phyloP scores from a whole-genome alignment of 2,329 filamentous ascomycete genomes.

The Xylariaceae sp. region DNA sequence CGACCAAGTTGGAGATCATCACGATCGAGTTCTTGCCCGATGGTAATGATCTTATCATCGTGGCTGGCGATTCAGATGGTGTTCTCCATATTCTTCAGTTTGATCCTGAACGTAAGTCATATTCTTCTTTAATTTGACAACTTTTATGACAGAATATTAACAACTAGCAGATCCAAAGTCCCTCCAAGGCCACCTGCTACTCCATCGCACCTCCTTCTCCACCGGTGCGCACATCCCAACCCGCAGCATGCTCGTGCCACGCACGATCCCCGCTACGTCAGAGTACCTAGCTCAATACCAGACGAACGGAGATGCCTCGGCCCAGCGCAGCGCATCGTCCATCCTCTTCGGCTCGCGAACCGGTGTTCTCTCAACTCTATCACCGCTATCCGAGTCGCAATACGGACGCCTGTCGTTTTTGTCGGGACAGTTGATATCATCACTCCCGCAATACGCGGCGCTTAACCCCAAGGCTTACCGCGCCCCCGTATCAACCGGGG shows the following conservation, averaged over 20 bases:
- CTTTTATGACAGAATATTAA: conserved; percentile 18
- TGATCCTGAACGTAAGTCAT: conserved; percentile 77
- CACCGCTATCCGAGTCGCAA: conserved; percentile 68
- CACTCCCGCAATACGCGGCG: conserved; percentile 69
- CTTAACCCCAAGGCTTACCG: conserved; percentile 81
- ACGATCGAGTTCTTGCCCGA: conserved; percentile 85
- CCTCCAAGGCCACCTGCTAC: conserved; percentile 77
- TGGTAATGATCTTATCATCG: conserved; percentile 73
- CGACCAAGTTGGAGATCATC: conserved; percentile 70
- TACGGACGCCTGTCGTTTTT: conserved; percentile 82
- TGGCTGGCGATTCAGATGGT: conserved; percentile 77
- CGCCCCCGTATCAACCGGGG: conserved; percentile 45
- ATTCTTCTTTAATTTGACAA: background rate
- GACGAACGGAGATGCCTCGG: conserved; percentile 28
- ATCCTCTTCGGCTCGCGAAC: conserved; percentile 70
- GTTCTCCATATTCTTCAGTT: conserved; percentile 88
- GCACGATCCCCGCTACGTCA: conserved; percentile 46
- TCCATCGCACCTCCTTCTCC: conserved; percentile 84
- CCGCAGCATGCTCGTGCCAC: conserved; percentile 69
- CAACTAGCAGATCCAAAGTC: conserved; percentile 73
- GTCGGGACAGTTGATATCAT: conserved; percentile 70
- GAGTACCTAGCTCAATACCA: conserved; percentile 26
- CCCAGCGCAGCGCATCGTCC: conserved; percentile 35
- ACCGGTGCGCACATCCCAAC: conserved; percentile 73
- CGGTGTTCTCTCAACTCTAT: conserved; percentile 71